These are phyloP conservation scores for Cyclotella atomus DNA, from an alignment of 108 stramenopile genomes.

Conservation along the genomic window DNA sequence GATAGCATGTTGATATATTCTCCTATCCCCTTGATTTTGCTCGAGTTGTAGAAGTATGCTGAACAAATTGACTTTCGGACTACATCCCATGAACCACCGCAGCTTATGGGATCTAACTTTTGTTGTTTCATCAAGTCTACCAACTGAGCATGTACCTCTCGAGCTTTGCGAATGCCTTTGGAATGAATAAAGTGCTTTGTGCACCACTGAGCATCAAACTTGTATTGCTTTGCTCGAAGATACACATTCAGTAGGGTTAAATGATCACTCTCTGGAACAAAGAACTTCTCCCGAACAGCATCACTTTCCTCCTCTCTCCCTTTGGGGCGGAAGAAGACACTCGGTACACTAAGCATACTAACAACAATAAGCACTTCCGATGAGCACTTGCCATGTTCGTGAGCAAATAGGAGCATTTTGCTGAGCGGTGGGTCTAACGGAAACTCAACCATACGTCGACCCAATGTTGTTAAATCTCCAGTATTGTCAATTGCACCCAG, in stretches of 20 bases:
- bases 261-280: slow-evolving; percentile 99
- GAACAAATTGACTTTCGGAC: slow-evolving; percentile 98
- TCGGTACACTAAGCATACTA: slow-evolving; percentile 96
- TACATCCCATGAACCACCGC: slow-evolving; percentile 94
- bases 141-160: slow-evolving; percentile 96
- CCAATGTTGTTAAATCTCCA: slow-evolving; percentile 90
- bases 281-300: slow-evolving; percentile 97
- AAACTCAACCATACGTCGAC: slow-evolving; percentile 96
- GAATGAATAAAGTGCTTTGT: slow-evolving; percentile 96
- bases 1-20: slow-evolving; percentile 99
- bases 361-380: slow-evolving; percentile 95
- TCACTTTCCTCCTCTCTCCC: slow-evolving; percentile 99
- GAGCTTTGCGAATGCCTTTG: slow-evolving; percentile 96
- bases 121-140: slow-evolving; percentile 97
- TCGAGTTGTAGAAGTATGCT: slow-evolving; percentile 98
- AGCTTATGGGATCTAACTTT: slow-evolving; percentile 77
- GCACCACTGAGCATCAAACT: slow-evolving; percentile 95
- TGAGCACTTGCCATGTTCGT: slow-evolving; percentile 87
- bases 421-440: slow-evolving; percentile 96
- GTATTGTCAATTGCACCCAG: slow-evolving; percentile 97
- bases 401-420: slow-evolving; percentile 97
- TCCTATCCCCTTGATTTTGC: slow-evolving; percentile 97
- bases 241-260: slow-evolving; percentile 97
- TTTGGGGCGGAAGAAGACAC: slow-evolving; percentile 95
- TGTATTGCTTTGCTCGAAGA: slow-evolving; percentile 92